phyloP scores from a whole-genome alignment of 179 eudicot genomes.

The Silene noctiflora region DNA sequence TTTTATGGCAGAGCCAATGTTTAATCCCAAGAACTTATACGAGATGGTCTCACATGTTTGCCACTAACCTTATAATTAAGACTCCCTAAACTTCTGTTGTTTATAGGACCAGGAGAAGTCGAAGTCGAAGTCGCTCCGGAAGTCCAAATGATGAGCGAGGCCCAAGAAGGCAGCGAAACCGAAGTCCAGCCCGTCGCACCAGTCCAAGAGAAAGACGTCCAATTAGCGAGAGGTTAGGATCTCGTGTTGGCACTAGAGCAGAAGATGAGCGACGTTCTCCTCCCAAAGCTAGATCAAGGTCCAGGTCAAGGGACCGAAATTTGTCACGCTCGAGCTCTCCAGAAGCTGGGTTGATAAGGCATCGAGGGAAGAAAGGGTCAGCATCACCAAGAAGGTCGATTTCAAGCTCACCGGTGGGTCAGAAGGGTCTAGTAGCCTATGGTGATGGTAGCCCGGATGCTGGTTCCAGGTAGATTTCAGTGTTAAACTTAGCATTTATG shows the following conservation, averaged over 20 bases:
- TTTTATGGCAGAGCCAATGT: neutral
- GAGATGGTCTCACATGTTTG: no score
- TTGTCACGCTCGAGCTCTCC: conserved; percentile 15
- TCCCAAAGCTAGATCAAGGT: conserved; percentile 42
- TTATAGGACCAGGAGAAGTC: conserved; percentile 54
- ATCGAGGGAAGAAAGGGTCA: no score
- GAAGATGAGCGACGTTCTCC: conserved; percentile 41
- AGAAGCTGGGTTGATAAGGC: no score
- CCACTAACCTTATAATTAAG: no score
- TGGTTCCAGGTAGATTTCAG: conserved; percentile 36
- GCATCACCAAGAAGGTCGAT: conserved; percentile 43
- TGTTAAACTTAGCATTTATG: neutral
- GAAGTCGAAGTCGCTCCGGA: conserved; percentile 64
- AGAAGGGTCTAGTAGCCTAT: conserved; percentile 78
- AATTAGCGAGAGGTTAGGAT: conserved; percentile 63
- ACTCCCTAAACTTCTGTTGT: neutral
- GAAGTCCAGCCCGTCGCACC: conserved; percentile 59
- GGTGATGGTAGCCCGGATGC: conserved; percentile 71
- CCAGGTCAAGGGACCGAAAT: conserved; percentile 51
- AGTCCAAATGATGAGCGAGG: conserved; percentile 51
- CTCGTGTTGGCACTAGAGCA: conserved; percentile 69
- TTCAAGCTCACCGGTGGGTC: conserved; percentile 71
- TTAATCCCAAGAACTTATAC: neutral
- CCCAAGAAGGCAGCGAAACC: conserved; percentile 44
- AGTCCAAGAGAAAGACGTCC: conserved; percentile 61